Conservation (phyloP, 2,329 filamentous ascomycete species). For the Penicillium digitatum region DNA sequence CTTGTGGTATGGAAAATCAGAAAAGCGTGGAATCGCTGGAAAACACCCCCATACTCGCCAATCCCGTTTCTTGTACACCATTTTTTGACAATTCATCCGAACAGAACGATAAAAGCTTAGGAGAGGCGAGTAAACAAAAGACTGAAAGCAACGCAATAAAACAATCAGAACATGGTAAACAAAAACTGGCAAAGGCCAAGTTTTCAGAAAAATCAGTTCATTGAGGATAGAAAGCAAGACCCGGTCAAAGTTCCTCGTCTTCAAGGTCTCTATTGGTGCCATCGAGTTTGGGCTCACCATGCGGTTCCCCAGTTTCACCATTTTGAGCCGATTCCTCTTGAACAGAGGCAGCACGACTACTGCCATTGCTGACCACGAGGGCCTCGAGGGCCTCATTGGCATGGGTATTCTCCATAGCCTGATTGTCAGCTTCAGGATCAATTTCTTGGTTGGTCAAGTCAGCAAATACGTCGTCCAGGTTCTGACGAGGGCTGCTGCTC, state of each 20-base stretch:
- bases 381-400: slow-evolving; percentile 47
- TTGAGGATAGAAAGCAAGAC: background rate
- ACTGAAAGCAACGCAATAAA: slow-evolving; percentile 5
- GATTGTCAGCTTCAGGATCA: slow-evolving; percentile 32
- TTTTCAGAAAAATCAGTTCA: slow-evolving; percentile 14
- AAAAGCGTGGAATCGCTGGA: slow-evolving; percentile 15
- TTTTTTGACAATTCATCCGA: slow-evolving; percentile 13
- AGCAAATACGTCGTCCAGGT: slow-evolving; percentile 46
- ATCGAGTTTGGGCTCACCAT: slow-evolving; percentile 11
- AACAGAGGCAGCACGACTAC: slow-evolving; percentile 31
- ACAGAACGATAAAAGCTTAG: slow-evolving; percentile 1
- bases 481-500: slow-evolving; percentile 39
- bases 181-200: slow-evolving; percentile 6
- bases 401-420: slow-evolving; percentile 44
- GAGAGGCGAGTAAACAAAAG: slow-evolving; percentile 11
- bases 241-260: slow-evolving; percentile 3
- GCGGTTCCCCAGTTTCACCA: slow-evolving; percentile 18
- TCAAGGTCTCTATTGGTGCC: background rate
- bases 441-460: slow-evolving; percentile 46
- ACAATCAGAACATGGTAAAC: slow-evolving; percentile 8
- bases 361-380: slow-evolving; percentile 39
- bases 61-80: slow-evolving; percentile 23
- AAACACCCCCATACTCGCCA: slow-evolving; percentile 19
- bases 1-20: slow-evolving; percentile 14
- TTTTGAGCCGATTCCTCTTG: slow-evolving; percentile 23